Conservation (phyloP, 2,329 filamentous ascomycete genomes). For the Cordyceps cateniannulata region DNA sequence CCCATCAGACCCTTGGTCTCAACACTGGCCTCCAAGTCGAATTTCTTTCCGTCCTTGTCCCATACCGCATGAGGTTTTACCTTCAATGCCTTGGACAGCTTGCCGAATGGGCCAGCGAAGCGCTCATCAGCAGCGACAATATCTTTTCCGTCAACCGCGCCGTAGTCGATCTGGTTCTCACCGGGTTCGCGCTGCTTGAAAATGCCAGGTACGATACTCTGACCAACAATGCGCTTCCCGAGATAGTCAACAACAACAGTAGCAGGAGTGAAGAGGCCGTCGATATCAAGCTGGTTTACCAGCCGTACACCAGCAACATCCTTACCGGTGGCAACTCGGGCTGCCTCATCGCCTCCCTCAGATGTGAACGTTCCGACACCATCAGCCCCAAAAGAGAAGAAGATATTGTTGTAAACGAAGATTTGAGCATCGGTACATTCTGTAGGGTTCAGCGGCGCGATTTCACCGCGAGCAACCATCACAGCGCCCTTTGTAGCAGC, state of each 20-base stretch:
- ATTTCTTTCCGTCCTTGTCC: slow-evolving; percentile 89
- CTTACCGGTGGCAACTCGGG: slow-evolving; percentile 91
- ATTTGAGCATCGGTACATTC: slow-evolving; percentile 92
- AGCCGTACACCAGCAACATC: slow-evolving; percentile 90
- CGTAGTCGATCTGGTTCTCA: slow-evolving; percentile 98
- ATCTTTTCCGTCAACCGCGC: slow-evolving; percentile 95
- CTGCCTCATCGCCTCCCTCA: slow-evolving; percentile 94
- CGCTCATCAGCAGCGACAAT: slow-evolving; percentile 84
- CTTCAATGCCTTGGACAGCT: slow-evolving; percentile 82
- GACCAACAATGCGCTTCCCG: slow-evolving; percentile 92
- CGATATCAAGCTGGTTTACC: slow-evolving; percentile 95
- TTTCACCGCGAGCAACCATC: slow-evolving; percentile 84
- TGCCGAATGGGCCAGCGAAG: slow-evolving; percentile 78
- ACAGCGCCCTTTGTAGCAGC: slow-evolving; percentile 88
- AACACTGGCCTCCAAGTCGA: slow-evolving; percentile 90
- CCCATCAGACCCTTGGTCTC: slow-evolving; percentile 98
- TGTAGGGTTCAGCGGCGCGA: slow-evolving; percentile 89
- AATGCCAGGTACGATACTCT: slow-evolving; percentile 97
- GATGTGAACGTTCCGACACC: slow-evolving; percentile 95
- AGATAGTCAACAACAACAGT: slow-evolving; percentile 96
- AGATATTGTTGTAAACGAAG: slow-evolving; percentile 99
- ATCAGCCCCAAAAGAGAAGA: slow-evolving; percentile 97
- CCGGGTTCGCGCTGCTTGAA: slow-evolving; percentile 98
- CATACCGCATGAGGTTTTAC: slow-evolving; percentile 95
- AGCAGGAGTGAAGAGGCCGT: slow-evolving; percentile 87